Base-by-base conservation (phyloP, 2,329 filamentous ascomycete genomes). In the Zasmidium cellare region DNA sequence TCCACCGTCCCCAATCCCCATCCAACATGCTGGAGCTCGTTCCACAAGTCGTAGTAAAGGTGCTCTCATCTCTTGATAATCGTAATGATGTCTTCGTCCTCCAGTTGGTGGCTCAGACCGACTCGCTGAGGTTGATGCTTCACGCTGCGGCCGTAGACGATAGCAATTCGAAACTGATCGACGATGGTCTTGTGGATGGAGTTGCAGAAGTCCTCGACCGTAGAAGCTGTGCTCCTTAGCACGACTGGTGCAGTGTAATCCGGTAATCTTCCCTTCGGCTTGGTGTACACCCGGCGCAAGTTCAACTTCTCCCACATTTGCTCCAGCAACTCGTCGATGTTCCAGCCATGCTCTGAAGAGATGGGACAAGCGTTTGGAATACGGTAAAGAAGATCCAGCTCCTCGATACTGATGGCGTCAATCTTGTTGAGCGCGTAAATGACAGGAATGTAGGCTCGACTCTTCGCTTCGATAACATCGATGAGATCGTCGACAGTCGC, bases 351-450 rank as follows among this genome's bases (percentile, higher is more conserved):
- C 78, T 99, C 94, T 28, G 93, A 94, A 74, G 92, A 97, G 77
- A 99, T 97, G 24, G 94, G 94, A 59, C 94, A 94, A 14, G 94
- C 92, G 73, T 97, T 96, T 50, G 94, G 94, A 66, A 99, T 99
- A 45, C 93, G 88, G 78, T 99, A 97, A 24, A 99, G 82, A 60
- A 99, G 80, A 76, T 99, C 94, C 61, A 99, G 83, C 77, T 99
- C 94, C 77, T 99, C 93, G 67, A 99, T 97, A 52, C 91, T 93
- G 74, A 99, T 97, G 55, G 92, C 87, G 77, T 99, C 94, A 67
- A 99, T 99, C 82, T 99, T 99, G 84, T 99, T 99, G 69, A 99
- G 83, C 45, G 96, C 94, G 78, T 99, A 99, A 55, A 99, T 91
- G 64, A 97, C 94, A n/a, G 94, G 94, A 65, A 99, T 97, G 75